Evolutionary conservation across 78 protist species (phyloP).

Genomic region (slime mould (Dictyostelium discoideum)): DNA sequence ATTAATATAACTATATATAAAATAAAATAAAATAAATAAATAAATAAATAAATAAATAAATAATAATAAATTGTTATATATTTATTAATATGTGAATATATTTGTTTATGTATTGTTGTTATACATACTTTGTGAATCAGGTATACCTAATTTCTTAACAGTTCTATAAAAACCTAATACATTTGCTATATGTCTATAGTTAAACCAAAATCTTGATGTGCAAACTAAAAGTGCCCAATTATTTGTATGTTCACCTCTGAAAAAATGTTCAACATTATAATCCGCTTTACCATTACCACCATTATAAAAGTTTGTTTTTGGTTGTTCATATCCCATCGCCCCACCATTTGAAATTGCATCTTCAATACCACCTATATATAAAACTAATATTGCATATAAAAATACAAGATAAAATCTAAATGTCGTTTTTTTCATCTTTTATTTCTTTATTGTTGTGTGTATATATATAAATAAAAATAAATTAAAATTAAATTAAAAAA

Average conservation of each 20-base stretch:
- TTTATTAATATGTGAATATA: no score
- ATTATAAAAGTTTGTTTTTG: background rate
- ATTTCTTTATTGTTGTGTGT: background rate
- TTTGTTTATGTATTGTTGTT: background rate
- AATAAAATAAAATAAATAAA: background rate
- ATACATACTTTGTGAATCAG: constrained; percentile 91
- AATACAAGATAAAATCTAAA: background rate
- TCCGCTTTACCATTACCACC: constrained; percentile 5
- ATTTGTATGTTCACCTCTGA: constrained; percentile 82
- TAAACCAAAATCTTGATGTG: constrained; percentile 97
- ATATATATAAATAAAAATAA: no score
- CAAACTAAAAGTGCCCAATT: constrained; percentile 91
- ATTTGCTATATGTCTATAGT: constrained; percentile 96
- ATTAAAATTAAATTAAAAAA: background rate
- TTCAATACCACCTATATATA: constrained; percentile 7
- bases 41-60: background rate
- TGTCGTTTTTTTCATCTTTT: background rate
- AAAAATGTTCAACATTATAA: constrained; percentile 50
- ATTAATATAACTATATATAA: constrained; percentile 92
- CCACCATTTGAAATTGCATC: background rate
- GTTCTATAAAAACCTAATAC: constrained; percentile 92
- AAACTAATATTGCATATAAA: background rate
- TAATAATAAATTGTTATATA: background rate
- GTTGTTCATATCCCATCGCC: background rate
- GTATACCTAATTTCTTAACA: constrained; percentile 96